Base-by-base conservation (phyloP, 2,329 filamentous ascomycete genomes). In the Fusarium sp. region DNA sequence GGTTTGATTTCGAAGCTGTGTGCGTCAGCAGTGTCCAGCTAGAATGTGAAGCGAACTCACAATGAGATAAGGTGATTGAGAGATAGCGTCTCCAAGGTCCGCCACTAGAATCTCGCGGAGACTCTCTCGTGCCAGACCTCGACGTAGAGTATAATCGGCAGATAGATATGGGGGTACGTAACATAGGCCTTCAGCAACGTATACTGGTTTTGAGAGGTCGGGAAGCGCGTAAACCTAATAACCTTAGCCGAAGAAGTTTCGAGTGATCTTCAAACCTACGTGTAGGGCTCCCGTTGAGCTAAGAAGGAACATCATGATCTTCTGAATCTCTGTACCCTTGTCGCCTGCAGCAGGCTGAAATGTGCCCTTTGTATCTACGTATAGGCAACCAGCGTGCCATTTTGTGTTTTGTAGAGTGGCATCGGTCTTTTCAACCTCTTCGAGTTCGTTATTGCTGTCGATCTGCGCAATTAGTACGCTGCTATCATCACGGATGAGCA, bases 361-460 rank as follows among this genome's bases (percentile, higher is more conserved):
- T 66, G 88, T 75, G 7, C 88, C 87, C 15, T 82, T 80, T 2
- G 81, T 84, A 72, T 95, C 92, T n/a, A 86, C 85, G 78, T 97
- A 98, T 1, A 98, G 81, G 73, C 92, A 97, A 10, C 93, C 95
- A 4, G 93, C 92, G 7, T 91, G 83, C 93, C 96, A 98, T 76
- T 92, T 93, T 2, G 87, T 91, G 2, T 86, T 83, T 2, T 81
- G 80, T 3, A 91, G 82, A 1, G 86, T 74, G 9, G 86, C 83
- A 30, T 91, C 89, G 34, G 88, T 84, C 70, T 89, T 87, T 46
- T 92, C 89, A 4, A 97, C 81, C 77, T 97, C 93, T 76, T 97
- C 95, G 3, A 98, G 84, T 73, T 99, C 96, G 46, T 93, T 91
- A 75, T 90, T 92, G 64, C 66, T 77, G 75, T 95, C 94, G 40